These are phyloP conservation scores for Nicotiana knightiana DNA, from an alignment of 257 asterid species.

Conservation along the genomic window DNA sequence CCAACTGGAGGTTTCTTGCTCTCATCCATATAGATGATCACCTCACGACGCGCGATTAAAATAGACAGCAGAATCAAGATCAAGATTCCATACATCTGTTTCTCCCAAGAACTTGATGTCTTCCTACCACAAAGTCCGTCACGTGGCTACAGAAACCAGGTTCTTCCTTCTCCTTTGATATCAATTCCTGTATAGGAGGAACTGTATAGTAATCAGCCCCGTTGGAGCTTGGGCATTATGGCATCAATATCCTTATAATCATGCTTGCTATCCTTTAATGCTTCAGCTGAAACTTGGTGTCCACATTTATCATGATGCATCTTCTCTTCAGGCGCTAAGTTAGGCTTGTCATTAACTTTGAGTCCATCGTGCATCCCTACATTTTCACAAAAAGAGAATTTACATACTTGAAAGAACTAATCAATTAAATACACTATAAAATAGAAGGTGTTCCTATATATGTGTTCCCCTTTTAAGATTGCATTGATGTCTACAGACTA, in stretches of 20 bases:
- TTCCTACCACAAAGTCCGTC: constrained; percentile 73
- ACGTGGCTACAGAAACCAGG: constrained; percentile 67
- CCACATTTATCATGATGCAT: not conserved
- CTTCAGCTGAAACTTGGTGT: not conserved
- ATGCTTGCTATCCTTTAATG: not conserved
- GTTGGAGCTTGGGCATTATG: constrained; percentile 16
- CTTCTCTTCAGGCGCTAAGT: not conserved
- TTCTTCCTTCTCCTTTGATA: constrained; percentile 66
- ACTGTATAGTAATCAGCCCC: constrained; percentile 19
- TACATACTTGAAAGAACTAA: no score
- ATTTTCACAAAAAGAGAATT: not conserved
- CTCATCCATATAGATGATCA: constrained; percentile 60
- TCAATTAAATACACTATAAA: no score
- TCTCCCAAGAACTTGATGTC: constrained; percentile 81
- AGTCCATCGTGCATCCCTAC: not conserved
- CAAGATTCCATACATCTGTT: constrained; percentile 73
- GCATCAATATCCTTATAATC: constrained; percentile 12
- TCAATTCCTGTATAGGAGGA: constrained; percentile 26
- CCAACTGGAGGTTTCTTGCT: constrained; percentile 76
- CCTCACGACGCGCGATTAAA: constrained; percentile 48
- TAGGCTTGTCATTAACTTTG: not conserved
- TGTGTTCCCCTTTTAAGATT: no score
- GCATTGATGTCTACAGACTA: not conserved
- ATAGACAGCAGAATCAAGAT: constrained; percentile 62
- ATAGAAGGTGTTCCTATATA: no score